Evolutionary conservation across 2,329 filamentous ascomycete genomes (phyloP), one percentile per base, ranked within the genome.

Genomic region (Aspergillus sp.): DNA sequence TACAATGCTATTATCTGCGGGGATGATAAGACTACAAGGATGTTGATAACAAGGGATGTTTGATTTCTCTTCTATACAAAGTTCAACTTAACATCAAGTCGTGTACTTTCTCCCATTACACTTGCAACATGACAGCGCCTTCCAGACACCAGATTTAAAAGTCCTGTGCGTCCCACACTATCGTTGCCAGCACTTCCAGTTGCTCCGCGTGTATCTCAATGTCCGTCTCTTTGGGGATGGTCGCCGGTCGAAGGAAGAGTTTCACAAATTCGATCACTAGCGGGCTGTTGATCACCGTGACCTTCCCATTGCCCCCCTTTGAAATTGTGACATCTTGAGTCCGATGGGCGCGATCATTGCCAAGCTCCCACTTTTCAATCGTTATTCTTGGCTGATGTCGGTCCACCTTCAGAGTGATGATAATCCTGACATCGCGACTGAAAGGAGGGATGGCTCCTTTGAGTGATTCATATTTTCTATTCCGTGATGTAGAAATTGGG

Each of bases 321-420:
- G 44, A 33, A 29, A 42, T 41, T 6, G 11, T 37, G 11, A 44
- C 12, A n/a, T 37, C 9, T 27, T 37, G 27, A 28, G 27, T 37
- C 11, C 27, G 35, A 37, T 37, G 11, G 10, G 11, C 32, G 7
- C 1, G 42, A 7, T 32, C 35, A 27, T 26, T 10, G 10, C 13
- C 40, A 27, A 31, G 19, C 7, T 36, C 31, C 40, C 34, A 47
- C 32, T 33, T 42, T 34, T 7, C 43, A 29, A 30, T n/a, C 32
- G 5, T 35, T 11, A 46, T 46, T 33, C 8, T 37, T 8, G 39
- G 43, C 28, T 38, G 19, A 7, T 45, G 37, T 6, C 34, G 43
- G 31, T 34, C 28, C 30, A 49, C 42, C 9, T 13, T 9, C 9
- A 49, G 38, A 5, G 43, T 46, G 3, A 46, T 8, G 12, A 42